Percentiles rank a stretch among this genome's conserved stretches.
These are phyloP conservation scores for Acacia acuminata DNA, from an alignment of 306 rosid species.

Conservation along the genomic window DNA sequence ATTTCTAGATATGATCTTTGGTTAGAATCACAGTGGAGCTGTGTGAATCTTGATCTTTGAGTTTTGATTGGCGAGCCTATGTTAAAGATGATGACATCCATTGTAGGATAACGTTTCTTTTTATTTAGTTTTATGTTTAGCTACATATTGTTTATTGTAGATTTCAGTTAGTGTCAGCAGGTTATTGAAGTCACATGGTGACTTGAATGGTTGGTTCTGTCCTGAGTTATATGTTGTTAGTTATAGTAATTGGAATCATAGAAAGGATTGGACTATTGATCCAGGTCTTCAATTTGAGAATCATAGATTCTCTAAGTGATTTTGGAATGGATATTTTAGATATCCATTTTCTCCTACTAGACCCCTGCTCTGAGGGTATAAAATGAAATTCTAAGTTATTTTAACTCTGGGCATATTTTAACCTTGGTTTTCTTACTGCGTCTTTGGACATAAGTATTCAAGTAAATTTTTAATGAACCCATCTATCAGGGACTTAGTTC, in stretches of 20 bases:
- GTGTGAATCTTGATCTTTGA: constrained; percentile 41
- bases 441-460: neutral
- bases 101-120: constrained; percentile 30
- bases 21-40: constrained; percentile 41
- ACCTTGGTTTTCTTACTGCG: neutral
- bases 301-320: neutral
- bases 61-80: constrained; percentile 40
- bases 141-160: constrained; percentile 18
- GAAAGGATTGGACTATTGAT: constrained; percentile 10
- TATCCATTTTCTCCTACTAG: neutral
- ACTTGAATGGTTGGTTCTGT: constrained; percentile 1
- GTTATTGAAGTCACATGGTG: constrained; percentile 15
- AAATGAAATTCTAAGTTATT: neutral
- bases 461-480: neutral
- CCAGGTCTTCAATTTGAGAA: neutral
- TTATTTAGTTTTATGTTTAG: constrained; percentile 41
- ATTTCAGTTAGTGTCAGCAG: constrained; percentile 20
- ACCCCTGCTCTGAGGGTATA: neutral
- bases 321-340: constrained; percentile 6
- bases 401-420: neutral
- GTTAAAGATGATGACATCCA: constrained; percentile 35
- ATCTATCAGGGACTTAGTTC: neutral
- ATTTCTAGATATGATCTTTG: constrained; percentile 34
- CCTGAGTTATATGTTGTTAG: constrained; percentile 5
- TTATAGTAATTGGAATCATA: constrained; percentile 12